Evolutionary conservation across 2,329 filamentous ascomycete genomes (phyloP), one percentile per base, ranked within the genome.

Genomic region (Coniochaeta sp.): DNA sequence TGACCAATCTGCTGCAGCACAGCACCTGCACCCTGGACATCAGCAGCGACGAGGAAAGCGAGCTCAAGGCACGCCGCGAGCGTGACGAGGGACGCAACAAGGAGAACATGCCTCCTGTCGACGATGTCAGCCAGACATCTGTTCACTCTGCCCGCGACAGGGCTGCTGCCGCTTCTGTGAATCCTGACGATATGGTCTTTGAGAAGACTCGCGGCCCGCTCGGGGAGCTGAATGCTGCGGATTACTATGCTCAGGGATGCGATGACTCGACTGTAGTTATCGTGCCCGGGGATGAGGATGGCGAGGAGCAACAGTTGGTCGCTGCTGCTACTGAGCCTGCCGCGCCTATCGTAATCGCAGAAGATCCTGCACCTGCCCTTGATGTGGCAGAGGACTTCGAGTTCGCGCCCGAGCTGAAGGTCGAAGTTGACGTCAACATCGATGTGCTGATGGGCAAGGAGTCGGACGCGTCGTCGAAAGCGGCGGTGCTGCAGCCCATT

Each of bases 1-100:
- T 95, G 74, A 91, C 92, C 67, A 97, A 96, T 69, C 79, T 96
- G 43, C 90, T 98, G 76, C 90, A 97, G 74, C 93, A 97, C 77
- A 89, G 89, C 60, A 93, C 93, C 8, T 88, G 89, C 64, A 87
- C 89, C 0, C 82, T 98, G 3, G 93, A 98, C 71, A 91, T 98
- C 69, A 91, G 87, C 66, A 93, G 91, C 24, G 93, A 96, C 67
- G 93, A 96, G 71, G 89, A 93, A 73, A 82, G 76, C 31, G 81
- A 83, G 68, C 80, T 77, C 57, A 83, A 83, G 69, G 74, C 81
- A 50, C 76, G 68, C 58, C 74, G 74, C 65, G 81, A 80, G 70
- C 72, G 79, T 66, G 79, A 79, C 34, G 83, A 90, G 65, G 82
- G 84, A 54, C 81, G 85, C 34, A 90, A 91, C 69, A 99, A 99